Conservation (phyloP, 371 early-diverging fungal genomes). For the Fennellomyces sp. region DNA sequence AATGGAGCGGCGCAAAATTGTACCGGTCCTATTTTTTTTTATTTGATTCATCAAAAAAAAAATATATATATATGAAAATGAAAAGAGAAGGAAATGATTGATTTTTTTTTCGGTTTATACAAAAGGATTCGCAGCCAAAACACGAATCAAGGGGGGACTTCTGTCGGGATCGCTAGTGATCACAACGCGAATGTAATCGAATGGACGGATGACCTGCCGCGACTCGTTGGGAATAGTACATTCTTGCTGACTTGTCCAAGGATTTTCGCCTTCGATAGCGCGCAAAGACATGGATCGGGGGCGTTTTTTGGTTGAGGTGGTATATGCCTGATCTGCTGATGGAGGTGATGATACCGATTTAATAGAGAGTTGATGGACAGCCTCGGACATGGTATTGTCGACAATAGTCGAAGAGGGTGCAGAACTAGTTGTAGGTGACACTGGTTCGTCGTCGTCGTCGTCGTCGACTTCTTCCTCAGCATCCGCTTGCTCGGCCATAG, state of each 20-base stretch:
- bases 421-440: conserved; percentile 7
- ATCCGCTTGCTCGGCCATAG: conserved; percentile 25
- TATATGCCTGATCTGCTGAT: conserved; percentile 11
- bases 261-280: conserved; percentile 38
- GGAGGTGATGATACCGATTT: conserved; percentile 17
- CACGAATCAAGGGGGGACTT: conserved; percentile 71
- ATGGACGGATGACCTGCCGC: conserved; percentile 62
- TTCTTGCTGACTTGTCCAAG: conserved; percentile 35
- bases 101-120: conserved; percentile 13
- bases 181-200: conserved; percentile 64
- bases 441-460: conserved; percentile 11
- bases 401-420: conserved; percentile 12
- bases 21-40: background rate
- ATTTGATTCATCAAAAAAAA: background rate
- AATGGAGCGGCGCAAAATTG: background rate
- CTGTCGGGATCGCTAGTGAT: conserved; percentile 63
- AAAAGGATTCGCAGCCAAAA: conserved; percentile 69
- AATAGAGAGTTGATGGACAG: conserved; percentile 11
- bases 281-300: conserved; percentile 42
- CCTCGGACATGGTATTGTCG: conserved; percentile 7
- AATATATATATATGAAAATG: background rate
- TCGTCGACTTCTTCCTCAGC: conserved; percentile 18
- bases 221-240: conserved; percentile 39
- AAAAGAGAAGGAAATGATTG: background rate
- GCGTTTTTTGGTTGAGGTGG: conserved; percentile 16